These are phyloP conservation scores for Fusarium praegraminearum DNA, from an alignment of 2,329 filamentous ascomycete genomes.

Conservation along the genomic window DNA sequence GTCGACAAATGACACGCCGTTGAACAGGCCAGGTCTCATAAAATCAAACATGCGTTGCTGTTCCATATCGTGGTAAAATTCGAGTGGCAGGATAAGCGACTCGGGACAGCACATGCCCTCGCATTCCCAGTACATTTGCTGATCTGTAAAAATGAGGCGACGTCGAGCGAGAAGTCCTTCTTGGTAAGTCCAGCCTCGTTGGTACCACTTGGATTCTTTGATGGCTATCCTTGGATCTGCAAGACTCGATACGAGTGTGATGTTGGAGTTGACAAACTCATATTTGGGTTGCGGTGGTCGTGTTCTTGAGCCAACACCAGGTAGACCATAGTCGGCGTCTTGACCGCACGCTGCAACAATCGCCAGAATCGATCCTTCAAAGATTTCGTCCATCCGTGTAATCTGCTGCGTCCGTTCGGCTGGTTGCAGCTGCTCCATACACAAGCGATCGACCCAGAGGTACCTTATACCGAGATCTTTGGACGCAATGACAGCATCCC, in stretches of 20 bases:
- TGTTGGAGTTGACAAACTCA: constrained; percentile 49
- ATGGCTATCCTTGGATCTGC: constrained; percentile 49
- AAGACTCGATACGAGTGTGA: constrained; percentile 52
- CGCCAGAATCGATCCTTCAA: constrained; percentile 51
- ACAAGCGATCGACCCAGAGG: constrained; percentile 56
- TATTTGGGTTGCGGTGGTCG: constrained; percentile 50
- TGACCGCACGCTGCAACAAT: constrained; percentile 56
- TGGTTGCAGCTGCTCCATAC: constrained; percentile 47
- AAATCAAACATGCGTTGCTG: constrained; percentile 54
- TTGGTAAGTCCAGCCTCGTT: constrained; percentile 56
- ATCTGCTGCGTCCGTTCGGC: constrained; percentile 50
- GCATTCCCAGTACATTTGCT: constrained; percentile 57
- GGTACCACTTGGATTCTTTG: constrained; percentile 51
- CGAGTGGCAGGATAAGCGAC: constrained; percentile 49
- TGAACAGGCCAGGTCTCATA: constrained; percentile 52
- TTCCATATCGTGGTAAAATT: constrained; percentile 50
- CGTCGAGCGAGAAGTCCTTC: constrained; percentile 54
- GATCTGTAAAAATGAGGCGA: constrained; percentile 55
- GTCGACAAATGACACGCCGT: constrained; percentile 52
- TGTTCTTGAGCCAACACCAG: constrained; percentile 50
- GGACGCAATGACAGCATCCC: constrained; percentile 50
- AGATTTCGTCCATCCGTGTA: constrained; percentile 55
- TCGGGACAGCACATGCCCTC: constrained; percentile 55
- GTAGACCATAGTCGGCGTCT: constrained; percentile 51
- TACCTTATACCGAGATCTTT: constrained; percentile 51